Conservation (phyloP, 257 asterid species). For the Paulownia fortunei region DNA sequence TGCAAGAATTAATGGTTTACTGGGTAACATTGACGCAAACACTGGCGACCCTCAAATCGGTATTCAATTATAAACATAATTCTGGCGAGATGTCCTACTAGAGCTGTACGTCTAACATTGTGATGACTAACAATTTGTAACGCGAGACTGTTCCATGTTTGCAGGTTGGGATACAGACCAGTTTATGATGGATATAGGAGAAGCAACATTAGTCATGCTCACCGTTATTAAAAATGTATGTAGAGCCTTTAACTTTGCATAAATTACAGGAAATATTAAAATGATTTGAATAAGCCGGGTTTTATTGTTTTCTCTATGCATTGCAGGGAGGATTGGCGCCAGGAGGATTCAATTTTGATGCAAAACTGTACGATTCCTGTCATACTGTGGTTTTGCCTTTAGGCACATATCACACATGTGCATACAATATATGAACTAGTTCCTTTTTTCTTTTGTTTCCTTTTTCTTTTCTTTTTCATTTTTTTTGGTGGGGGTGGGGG, state of each 20-base stretch:
- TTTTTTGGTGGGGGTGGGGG: too few species aligned
- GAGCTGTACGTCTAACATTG: not conserved
- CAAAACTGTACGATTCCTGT: conserved; percentile 70
- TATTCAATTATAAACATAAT: conserved; percentile 18
- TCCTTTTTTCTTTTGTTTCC: too few species aligned
- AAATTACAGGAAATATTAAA: not conserved
- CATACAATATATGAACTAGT: not conserved
- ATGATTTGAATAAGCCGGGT: not conserved
- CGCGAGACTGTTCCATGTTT: conserved; percentile 2
- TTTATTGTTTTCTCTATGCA: conserved; percentile 16
- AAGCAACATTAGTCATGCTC: conserved; percentile 92
- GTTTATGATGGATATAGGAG: conserved; percentile 91
- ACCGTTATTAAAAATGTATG: conserved; percentile 81
- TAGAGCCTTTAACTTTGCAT: not conserved
- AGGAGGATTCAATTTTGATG: conserved; percentile 98
- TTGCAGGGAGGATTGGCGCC: conserved; percentile 95
- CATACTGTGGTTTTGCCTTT: not conserved
- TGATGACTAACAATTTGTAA: not conserved
- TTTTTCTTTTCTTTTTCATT: too few species aligned
- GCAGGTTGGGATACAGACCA: conserved; percentile 99
- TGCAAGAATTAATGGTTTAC: conserved; percentile 92
- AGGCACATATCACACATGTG: not conserved
- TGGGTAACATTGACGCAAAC: conserved; percentile 96
- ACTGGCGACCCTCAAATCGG: conserved; percentile 95
- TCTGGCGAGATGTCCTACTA: not conserved